phyloP scores from a whole-genome alignment of 1,284 basidiomycete species.

The Moniliophthora roreri region DNA sequence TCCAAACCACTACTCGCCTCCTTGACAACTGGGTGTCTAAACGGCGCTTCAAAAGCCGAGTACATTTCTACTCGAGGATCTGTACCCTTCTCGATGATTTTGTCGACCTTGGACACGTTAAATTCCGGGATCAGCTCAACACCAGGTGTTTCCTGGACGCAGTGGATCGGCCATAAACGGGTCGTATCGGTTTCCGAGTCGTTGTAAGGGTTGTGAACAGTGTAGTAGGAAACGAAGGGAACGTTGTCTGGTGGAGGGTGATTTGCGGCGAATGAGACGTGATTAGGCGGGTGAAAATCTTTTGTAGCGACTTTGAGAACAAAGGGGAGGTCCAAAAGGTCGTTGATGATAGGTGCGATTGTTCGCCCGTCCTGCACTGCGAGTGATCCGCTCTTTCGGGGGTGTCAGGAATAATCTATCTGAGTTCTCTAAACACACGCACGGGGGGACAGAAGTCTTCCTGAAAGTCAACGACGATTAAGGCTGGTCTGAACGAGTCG shows the following conservation, averaged over 20 bases:
- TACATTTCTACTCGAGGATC: conserved; percentile 52
- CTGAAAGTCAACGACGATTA: conserved; percentile 60
- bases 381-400: conserved; percentile 46
- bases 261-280: conserved; percentile 65
- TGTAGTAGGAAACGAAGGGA: conserved; percentile 39
- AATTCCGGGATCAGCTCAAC: conserved; percentile 41
- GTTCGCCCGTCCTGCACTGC: conserved; percentile 46
- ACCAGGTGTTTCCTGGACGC: conserved; percentile 44
- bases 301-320: conserved; percentile 45
- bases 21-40: conserved; percentile 32
- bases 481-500: conserved; percentile 29
- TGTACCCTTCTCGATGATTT: conserved; percentile 33
- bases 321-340: conserved; percentile 42
- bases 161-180: conserved; percentile 65
- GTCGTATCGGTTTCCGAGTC: conserved; percentile 35
- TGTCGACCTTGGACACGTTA: conserved; percentile 27
- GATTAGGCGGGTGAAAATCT: conserved; percentile 54
- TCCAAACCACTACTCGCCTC: conserved; percentile 29
- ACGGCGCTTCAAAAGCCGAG: conserved; percentile 37
- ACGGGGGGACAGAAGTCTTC: conserved; percentile 67
- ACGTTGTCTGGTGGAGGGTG: conserved; percentile 35
- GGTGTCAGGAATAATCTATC: too few relatives aligned
- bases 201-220: conserved; percentile 31
- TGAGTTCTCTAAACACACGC: too few relatives aligned
- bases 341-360: conserved; percentile 45